Conservation (phyloP, 2,329 filamentous ascomycete species). For the Alternaria infectoria region DNA sequence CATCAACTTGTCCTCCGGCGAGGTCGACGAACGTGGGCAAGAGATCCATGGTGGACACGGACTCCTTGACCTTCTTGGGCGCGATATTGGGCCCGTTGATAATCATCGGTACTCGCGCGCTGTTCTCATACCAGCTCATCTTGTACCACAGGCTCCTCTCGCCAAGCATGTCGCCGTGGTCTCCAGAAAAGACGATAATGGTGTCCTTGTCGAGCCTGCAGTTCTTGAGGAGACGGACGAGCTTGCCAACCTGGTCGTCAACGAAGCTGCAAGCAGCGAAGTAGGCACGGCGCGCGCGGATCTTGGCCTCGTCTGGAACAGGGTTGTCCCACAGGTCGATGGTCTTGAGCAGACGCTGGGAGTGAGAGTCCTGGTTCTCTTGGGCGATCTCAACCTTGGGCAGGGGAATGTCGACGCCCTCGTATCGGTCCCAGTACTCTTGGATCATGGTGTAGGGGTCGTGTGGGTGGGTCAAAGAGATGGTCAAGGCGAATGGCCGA, state of each 20-base stretch:
- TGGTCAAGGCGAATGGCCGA: constrained; percentile 84
- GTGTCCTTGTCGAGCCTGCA: constrained; percentile 84
- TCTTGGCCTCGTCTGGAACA: constrained; percentile 85
- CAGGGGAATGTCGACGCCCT: constrained; percentile 83
- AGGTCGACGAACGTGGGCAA: constrained; percentile 88
- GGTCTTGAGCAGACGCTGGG: constrained; percentile 83
- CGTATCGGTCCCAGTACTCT: constrained; percentile 92
- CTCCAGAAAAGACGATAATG: constrained; percentile 89
- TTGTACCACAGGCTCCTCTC: constrained; percentile 95
- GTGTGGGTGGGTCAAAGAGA: constrained; percentile 92
- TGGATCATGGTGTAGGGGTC: constrained; percentile 94
- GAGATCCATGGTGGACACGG: constrained; percentile 90
- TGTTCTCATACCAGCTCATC: constrained; percentile 96
- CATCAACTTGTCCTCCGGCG: constrained; percentile 72
- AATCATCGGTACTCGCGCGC: constrained; percentile 85
- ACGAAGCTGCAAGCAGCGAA: constrained; percentile 94
- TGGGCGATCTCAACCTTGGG: constrained; percentile 79
- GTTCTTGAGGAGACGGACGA: constrained; percentile 77
- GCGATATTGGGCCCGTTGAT: constrained; percentile 79
- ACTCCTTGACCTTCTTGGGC: constrained; percentile 78
- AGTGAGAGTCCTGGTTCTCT: constrained; percentile 84
- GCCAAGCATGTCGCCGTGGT: constrained; percentile 95
- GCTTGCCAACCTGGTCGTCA: constrained; percentile 86
- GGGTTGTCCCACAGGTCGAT: constrained; percentile 86
- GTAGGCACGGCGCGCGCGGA: constrained; percentile 84